Percentiles rank a stretch among this genome's conserved stretches.
Conservation (phyloP, 1,139 yeast species). For the Suhomyces chickasaworum region DNA sequence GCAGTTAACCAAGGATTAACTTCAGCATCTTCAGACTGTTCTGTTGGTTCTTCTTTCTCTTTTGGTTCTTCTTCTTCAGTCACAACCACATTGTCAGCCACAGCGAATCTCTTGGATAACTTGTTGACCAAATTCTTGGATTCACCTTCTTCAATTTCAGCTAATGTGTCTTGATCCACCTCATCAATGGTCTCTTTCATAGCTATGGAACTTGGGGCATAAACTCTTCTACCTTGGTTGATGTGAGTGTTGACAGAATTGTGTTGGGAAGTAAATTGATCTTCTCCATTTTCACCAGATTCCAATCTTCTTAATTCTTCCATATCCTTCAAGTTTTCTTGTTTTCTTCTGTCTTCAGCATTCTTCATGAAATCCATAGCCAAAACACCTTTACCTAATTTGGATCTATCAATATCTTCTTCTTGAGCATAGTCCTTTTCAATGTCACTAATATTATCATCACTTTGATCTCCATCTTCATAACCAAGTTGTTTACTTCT, state of each 20-base stretch:
- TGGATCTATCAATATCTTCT: constrained; percentile 37
- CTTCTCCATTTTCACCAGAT: constrained; percentile 42
- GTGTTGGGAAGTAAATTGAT: constrained; percentile 20
- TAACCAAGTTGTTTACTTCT: constrained; percentile 74
- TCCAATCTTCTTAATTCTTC: constrained; percentile 51
- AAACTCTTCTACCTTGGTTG: constrained; percentile 81
- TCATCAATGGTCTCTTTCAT: constrained; percentile 46
- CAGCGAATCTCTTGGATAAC: constrained; percentile 31
- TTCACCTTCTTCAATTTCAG: constrained; percentile 60
- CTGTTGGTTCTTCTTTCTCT: constrained; percentile 7
- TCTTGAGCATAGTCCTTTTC: constrained; percentile 45
- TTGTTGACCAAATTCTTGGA: constrained; percentile 47
- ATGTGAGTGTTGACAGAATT: constrained; percentile 49
- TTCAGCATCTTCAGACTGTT: constrained; percentile 24
- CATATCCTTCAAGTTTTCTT: constrained; percentile 55
- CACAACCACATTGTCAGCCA: constrained; percentile 14
- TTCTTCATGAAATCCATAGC: constrained; percentile 94
- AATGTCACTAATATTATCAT: constrained; percentile 52
- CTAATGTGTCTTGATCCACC: constrained; percentile 40
- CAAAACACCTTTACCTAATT: constrained; percentile 81
- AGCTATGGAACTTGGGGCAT: constrained; percentile 67
- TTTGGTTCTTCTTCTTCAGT: constrained; percentile 7
- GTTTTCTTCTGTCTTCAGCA: constrained; percentile 68
- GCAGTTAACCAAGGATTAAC: constrained; percentile 74
- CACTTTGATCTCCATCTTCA: constrained; percentile 55